Base-by-base conservation (phyloP, 2,329 filamentous ascomycete species). In the Pseudopyricularia javanii region DNA sequence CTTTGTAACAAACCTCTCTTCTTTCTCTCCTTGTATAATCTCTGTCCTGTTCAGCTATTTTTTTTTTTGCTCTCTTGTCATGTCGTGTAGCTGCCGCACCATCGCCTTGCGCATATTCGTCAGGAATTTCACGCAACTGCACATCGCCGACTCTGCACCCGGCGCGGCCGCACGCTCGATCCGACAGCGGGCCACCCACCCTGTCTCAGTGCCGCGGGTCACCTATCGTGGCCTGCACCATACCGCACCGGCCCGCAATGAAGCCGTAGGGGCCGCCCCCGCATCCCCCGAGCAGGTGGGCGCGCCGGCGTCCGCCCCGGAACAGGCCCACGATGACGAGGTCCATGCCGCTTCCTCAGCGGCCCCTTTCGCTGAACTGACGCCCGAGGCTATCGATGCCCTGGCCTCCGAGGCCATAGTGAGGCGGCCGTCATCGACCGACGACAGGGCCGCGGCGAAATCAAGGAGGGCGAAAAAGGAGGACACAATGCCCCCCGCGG, bases 41-140 rank as follows among this genome's bases (percentile, higher is more conserved):
- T n/a, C 24, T 26, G 12, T 30, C 12, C n/a, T 28, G 15, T 14
- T 17, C 12, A 7, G 2, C 15, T 30, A 14, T n/a, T 35, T 14
- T 11, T 12, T 15, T 11, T 35, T 22, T 3, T n/a, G 14, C 28
- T 34, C n/a, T 33, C 22, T 33, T 33, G 26, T 26, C 14, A 52
- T 52, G 50, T 26, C 37, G 17, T 52, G 50, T 11, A 34, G 28
- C 37, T 52, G 50, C 12, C 50, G 50, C 30, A 52, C 50, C 12
- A 24, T 40, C 22, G 50, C 50, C n/a, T 34, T 52, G 12, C 50
- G 50, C n/a, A 11, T 52, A 20, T 52, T 52, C 28, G 50, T 52
- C 2, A 45, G 50, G 7, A 30, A 35, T 28, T 52, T 52, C 26
- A 34, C 50, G 14, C 50, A 52, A 32, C 17, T 35, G 17, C 50